These are phyloP conservation scores for Hypomyces rosellus DNA, from an alignment of 2,329 filamentous ascomycete genomes.

Conservation along the genomic window DNA sequence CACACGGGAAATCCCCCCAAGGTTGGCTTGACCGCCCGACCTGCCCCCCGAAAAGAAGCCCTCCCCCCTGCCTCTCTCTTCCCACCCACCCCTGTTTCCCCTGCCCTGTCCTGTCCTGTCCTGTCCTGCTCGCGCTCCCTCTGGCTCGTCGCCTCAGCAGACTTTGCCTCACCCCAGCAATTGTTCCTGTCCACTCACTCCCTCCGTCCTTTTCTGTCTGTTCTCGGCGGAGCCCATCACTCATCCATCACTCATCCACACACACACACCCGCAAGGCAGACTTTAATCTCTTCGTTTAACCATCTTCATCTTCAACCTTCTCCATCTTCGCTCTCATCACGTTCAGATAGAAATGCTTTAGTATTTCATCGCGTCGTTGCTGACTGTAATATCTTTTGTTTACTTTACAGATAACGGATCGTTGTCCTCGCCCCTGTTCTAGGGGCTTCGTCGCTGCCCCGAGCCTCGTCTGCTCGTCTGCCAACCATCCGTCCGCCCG, in stretches of 20 bases:
- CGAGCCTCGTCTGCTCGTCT: constrained; percentile 13
- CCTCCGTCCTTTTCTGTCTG: constrained; percentile 8
- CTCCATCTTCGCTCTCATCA: background rate
- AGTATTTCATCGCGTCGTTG: constrained; percentile 15
- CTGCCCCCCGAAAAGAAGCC: background rate
- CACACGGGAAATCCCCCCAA: constrained; percentile 10
- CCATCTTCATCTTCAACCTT: background rate
- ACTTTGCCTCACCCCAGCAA: constrained; percentile 15
- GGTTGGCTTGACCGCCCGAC: constrained; percentile 12
- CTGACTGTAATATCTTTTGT: constrained; percentile 15
- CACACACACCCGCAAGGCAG: constrained; percentile 1
- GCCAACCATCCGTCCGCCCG: constrained; percentile 7
- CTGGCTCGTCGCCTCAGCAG: constrained; percentile 14
- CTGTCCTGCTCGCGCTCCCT: constrained; percentile 9
- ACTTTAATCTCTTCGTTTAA: background rate
- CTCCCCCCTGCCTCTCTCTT: constrained; percentile 5
- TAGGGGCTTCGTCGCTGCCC: constrained; percentile 15
- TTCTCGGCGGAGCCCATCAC: background rate
- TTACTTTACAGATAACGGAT: constrained; percentile 12
- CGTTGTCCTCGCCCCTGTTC: constrained; percentile 12
- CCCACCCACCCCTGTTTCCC: constrained; percentile 4
- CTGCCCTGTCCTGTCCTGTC: background rate
- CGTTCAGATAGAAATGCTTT: constrained; percentile 15
- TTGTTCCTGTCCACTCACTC: constrained; percentile 10
- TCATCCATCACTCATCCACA: background rate